phyloP scores from a whole-genome alignment of 2,329 filamentous ascomycete species.

The Penicillium sp. region DNA sequence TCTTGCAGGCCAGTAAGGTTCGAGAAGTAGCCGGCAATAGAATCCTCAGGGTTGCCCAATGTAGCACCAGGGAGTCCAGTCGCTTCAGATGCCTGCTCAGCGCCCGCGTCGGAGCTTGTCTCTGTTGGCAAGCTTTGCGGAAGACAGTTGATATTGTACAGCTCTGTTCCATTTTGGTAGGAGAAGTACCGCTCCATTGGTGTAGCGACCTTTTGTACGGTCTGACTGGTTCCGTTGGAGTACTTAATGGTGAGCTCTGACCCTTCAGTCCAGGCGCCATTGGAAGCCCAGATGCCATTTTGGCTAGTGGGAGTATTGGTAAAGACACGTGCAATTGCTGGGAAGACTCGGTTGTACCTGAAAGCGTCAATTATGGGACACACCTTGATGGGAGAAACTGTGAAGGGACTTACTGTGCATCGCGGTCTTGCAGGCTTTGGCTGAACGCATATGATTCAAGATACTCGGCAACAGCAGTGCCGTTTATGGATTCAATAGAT shows the following conservation, averaged over 20 bases:
- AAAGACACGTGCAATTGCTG: conserved; percentile 20
- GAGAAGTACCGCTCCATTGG: conserved; percentile 22
- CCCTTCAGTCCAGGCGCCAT: conserved; percentile 22
- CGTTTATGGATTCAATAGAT: conserved; percentile 58
- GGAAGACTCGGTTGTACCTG: conserved; percentile 27
- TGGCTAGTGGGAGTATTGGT: conserved; percentile 15
- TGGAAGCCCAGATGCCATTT: conserved; percentile 22
- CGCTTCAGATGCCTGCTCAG: conserved; percentile 20
- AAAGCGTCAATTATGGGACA: conserved; percentile 3
- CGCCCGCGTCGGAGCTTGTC: conserved; percentile 8
- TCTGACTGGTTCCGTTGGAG: conserved; percentile 20
- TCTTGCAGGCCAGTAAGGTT: conserved; percentile 43
- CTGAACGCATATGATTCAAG: conserved; percentile 47
- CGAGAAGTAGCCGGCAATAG: conserved; percentile 50
- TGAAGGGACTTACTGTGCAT: conserved; percentile 51
- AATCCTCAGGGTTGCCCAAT: conserved; percentile 22
- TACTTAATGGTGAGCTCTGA: conserved; percentile 18
- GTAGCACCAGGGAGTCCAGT: conserved; percentile 19
- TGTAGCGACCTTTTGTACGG: conserved; percentile 16
- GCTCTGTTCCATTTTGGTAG: conserved; percentile 20
- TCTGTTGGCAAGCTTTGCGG: conserved; percentile 14
- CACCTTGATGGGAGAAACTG: neutral
- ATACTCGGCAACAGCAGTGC: conserved; percentile 52
- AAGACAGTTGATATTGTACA: conserved; percentile 22
- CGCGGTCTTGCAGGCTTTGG: conserved; percentile 56